phyloP scores from a whole-genome alignment of 2,329 filamentous ascomycete genomes.

The Stemphylium vesicarium region DNA sequence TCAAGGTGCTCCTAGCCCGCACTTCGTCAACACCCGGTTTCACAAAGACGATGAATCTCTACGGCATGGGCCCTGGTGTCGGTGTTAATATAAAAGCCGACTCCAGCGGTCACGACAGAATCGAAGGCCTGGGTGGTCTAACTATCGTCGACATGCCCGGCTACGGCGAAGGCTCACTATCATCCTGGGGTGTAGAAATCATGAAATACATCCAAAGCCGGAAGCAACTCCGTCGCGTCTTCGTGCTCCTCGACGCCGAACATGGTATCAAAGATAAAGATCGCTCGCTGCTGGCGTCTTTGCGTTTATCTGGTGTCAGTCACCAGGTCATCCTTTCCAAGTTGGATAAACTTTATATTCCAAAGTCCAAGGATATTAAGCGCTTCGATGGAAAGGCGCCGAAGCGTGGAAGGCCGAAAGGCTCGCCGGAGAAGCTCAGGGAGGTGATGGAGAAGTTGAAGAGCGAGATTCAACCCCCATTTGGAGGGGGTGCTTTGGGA shows the following conservation, averaged over 20 bases:
- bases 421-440: slow-evolving; percentile 54
- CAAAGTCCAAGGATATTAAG: slow-evolving; percentile 24
- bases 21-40: slow-evolving; percentile 66
- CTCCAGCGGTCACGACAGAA: slow-evolving; percentile 30
- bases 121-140: slow-evolving; percentile 52
- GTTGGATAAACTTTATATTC: slow-evolving; percentile 57
- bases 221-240: slow-evolving; percentile 67
- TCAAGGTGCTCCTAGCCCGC: slow-evolving; percentile 45
- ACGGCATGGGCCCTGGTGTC: slow-evolving; percentile 58
- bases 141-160: slow-evolving; percentile 75
- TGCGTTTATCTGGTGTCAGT: slow-evolving; percentile 63
- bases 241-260: slow-evolving; percentile 68
- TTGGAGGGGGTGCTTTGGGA: slow-evolving; percentile 53
- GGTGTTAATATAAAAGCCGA: slow-evolving; percentile 34
- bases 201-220: slow-evolving; percentile 70
- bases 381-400: slow-evolving; percentile 20
- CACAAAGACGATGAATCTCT: slow-evolving; percentile 71
- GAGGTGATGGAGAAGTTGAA: slow-evolving; percentile 46
- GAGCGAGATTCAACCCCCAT: slow-evolving; percentile 44
- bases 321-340: slow-evolving; percentile 73
- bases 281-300: slow-evolving; percentile 60
- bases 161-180: slow-evolving; percentile 67
- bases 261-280: slow-evolving; percentile 71
- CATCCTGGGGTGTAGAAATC: slow-evolving; percentile 70
- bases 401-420: slow-evolving; percentile 23